Evolutionary conservation across 78 protist genomes (phyloP).

Genomic region (Planoprotostelium fungivorum): DNA sequence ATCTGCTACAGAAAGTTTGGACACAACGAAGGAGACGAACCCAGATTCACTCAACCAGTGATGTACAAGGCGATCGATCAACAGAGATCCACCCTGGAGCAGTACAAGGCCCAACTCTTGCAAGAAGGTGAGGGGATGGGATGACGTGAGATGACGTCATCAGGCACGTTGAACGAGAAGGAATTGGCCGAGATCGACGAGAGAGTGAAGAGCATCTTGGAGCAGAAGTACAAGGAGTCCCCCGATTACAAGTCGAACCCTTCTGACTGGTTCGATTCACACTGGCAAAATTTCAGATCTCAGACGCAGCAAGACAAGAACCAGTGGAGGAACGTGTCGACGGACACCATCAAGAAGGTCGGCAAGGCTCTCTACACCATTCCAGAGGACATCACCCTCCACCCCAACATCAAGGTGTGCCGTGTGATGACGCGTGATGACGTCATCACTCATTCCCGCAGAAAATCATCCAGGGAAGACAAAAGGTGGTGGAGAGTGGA

Average conservation of each 20-base stretch:
- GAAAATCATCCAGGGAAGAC: constrained; percentile 22
- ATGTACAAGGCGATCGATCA: constrained; percentile 77
- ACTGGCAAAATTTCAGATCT: constrained; percentile 45
- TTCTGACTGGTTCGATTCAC: constrained; percentile 58
- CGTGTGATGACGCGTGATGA: not conserved
- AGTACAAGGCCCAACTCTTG: constrained; percentile 50
- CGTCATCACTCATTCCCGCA: not conserved
- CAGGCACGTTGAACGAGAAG: constrained; percentile 3
- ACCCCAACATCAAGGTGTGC: constrained; percentile 29
- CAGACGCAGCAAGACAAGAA: constrained; percentile 25
- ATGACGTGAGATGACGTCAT: not conserved
- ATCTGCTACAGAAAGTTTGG: constrained; percentile 90
- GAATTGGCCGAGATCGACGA: not conserved
- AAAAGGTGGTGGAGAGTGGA: constrained; percentile 27
- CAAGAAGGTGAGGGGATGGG: constrained; percentile 16
- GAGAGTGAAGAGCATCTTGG: not conserved
- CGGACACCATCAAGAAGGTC: constrained; percentile 16
- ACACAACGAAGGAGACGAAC: constrained; percentile 95
- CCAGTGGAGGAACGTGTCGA: constrained; percentile 40
- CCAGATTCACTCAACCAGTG: constrained; percentile 94
- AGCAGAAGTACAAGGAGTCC: constrained; percentile 47
- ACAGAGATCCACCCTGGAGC: constrained; percentile 53
- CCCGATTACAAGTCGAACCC: constrained; percentile 38
- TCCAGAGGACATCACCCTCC: constrained; percentile 67
- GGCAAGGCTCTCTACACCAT: constrained; percentile 30